These are phyloP conservation scores for Rhizopus stolonifer DNA, from an alignment of 371 early-diverging fungal species.

Conservation along the genomic window DNA sequence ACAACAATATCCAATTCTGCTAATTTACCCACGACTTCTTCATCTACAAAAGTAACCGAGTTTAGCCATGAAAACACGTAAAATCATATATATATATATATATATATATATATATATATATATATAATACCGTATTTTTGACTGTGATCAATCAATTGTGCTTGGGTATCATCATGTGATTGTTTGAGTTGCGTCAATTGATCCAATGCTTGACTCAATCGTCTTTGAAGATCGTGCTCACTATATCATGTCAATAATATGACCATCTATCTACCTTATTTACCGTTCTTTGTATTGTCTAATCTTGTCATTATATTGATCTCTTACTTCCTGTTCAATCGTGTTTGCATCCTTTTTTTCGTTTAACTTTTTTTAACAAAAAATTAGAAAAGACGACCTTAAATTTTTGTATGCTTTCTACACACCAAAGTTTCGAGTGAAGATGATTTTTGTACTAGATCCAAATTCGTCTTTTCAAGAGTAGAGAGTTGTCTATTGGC, in stretches of 20 bases:
- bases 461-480: constrained; percentile 49
- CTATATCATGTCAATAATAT: constrained; percentile 30
- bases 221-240: constrained; percentile 82
- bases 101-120: no score
- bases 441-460: constrained; percentile 56
- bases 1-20: constrained; percentile 88
- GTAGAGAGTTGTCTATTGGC: constrained; percentile 44
- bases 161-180: constrained; percentile 77
- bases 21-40: constrained; percentile 78
- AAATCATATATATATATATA: neutral
- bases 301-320: constrained; percentile 74
- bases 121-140: constrained; percentile 62
- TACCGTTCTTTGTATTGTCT: constrained; percentile 79
- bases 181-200: constrained; percentile 68
- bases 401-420: neutral
- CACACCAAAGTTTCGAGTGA: constrained; percentile 47
- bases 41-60: no score
- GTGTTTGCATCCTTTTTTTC: constrained; percentile 54
- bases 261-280: no score
- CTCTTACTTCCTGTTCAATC: constrained; percentile 66
- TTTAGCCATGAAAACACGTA: no score
- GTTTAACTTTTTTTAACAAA: constrained; percentile 46
- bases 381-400: constrained; percentile 2
- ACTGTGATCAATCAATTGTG: constrained; percentile 67
- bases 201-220: constrained; percentile 78